Evolutionary conservation across 2,329 filamentous ascomycete genomes (phyloP), one percentile per base, ranked within the genome.

Genomic region (Aspergillus sp.): DNA sequence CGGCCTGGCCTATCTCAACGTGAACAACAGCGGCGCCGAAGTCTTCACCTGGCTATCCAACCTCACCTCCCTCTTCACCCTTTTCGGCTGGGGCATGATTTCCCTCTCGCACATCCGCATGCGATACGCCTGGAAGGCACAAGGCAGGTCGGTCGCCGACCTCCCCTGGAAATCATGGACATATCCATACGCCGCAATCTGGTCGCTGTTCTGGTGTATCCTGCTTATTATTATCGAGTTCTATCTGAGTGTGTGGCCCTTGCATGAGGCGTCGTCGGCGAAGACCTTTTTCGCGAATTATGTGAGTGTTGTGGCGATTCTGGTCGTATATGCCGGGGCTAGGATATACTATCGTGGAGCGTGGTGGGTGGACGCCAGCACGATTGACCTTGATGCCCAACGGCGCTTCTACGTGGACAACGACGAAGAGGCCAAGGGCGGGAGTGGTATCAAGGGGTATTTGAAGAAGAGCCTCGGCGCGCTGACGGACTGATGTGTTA

Each of bases 11-110:
- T 72, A 71, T 46, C 64, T 74, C 13, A 73, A 74, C 48, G 67
- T 71, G 27, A 62, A 44, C 52, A 58, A 71, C 46, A 66, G 58
- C 27, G 68, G 70, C 2, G 54, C 65, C 0, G 58, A 65, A 3
- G 72, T 74, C 32, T 76, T 75, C 51, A 61, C 56, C 7, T 76
- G 73, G 73, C 66, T 76, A 41, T 72, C 70, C 2, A 73, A 67
- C 43, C 57, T 76, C 11, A 71, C 67, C 0, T 71, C 70, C 0
- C 66, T 75, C 6, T 69, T 69, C 45, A 71, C 70, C 0, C 59
- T 73, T 6, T 70, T 68, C 45, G 63, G 63, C 5, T 73, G 70
- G 70, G 66, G 60, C 1, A 70, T 69, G 57, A 70, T 72, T 40
- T 72, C 66, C 40, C 51, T 70, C 5, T 67, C 64, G 6, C 67